These are phyloP conservation scores for Volvariella volvacea DNA, from an alignment of 1,284 basidiomycete species.

Conservation along the genomic window DNA sequence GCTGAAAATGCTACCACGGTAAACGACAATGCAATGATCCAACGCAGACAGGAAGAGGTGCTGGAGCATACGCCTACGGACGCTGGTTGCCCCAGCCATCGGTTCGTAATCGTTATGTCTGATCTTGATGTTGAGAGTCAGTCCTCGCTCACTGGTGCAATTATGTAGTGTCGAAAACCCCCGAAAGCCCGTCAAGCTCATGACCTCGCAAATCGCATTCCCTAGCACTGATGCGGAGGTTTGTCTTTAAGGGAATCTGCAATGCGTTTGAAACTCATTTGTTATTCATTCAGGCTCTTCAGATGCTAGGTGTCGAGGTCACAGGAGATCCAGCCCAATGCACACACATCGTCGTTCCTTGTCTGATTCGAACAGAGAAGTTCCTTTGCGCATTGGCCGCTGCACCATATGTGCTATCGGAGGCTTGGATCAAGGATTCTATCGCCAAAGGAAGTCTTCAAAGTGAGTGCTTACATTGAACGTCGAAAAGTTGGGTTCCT, in stretches of 20 bases:
- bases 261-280: no score
- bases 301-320: constrained; percentile 56
- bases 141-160: no score
- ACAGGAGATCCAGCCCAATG: constrained; percentile 58
- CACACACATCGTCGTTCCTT: constrained; percentile 67
- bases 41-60: no score
- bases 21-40: no score
- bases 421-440: constrained; percentile 62
- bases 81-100: no score
- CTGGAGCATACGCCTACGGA: no score
- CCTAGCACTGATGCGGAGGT: constrained; percentile 51
- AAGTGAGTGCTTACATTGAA: constrained; percentile 39
- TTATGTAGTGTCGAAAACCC: no score
- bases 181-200: constrained; percentile 34
- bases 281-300: constrained; percentile 39
- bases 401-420: constrained; percentile 54
- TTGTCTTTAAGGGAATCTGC: no score
- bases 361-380: constrained; percentile 77
- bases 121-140: no score
- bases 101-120: no score
- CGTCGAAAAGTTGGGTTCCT: constrained; percentile 6
- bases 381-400: constrained; percentile 67
- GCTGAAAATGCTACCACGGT: no score
- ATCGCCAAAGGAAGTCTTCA: constrained; percentile 49
- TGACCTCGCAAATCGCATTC: constrained; percentile 56